Conservation (phyloP, 768 basidiomycete species). For the Tricholomella constricta region DNA sequence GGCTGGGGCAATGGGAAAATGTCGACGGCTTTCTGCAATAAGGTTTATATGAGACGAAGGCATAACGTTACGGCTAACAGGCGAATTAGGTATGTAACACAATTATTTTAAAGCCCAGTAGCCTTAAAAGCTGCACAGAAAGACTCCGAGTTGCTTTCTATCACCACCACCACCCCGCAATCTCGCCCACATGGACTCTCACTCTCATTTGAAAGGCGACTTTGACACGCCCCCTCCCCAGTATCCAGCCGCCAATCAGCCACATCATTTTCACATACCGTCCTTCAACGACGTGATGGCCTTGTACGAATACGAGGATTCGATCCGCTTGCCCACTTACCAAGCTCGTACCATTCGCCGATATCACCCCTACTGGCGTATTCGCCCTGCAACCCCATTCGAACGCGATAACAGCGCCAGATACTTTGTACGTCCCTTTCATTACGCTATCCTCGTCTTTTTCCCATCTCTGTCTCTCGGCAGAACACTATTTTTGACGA, state of each 20-base stretch:
- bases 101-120: conserved; percentile 9
- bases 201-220: background rate
- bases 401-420: background rate
- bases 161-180: background rate
- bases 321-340: conserved; percentile 15
- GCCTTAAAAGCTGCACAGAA: background rate
- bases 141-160: background rate
- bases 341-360: conserved; percentile 8
- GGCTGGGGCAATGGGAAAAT: background rate
- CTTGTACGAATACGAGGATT: conserved; percentile 8
- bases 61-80: background rate
- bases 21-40: background rate
- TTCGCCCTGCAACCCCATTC: background rate
- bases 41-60: background rate
- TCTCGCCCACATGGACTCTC: background rate
- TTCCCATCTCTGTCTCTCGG: background rate
- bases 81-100: background rate
- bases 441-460: background rate
- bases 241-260: background rate
- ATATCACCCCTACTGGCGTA: conserved; percentile 13
- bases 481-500: conserved; percentile 32
- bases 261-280: background rate
- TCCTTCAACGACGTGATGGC: conserved; percentile 8
- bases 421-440: background rate
- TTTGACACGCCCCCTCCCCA: conserved; percentile 4